These are phyloP conservation scores for Candida tropicalis DNA, from an alignment of 1,139 yeast genomes.

Conservation along the genomic window DNA sequence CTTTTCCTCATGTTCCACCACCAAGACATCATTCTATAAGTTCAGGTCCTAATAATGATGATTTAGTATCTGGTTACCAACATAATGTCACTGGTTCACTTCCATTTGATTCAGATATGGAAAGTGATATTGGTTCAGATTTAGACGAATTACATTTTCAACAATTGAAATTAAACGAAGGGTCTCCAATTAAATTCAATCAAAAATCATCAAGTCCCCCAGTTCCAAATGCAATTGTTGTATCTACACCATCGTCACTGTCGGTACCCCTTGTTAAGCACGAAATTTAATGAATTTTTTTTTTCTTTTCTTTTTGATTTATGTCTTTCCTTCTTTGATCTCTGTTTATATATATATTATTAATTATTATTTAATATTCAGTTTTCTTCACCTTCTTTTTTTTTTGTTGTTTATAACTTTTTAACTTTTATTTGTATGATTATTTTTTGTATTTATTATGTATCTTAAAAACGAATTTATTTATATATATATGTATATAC, in stretches of 20 bases:
- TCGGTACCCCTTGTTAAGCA: conserved; percentile 17
- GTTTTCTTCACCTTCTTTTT: too few relatives aligned
- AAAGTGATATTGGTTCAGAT: conserved; percentile 21
- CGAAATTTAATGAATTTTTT: not conserved
- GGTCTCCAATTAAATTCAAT: conserved; percentile 8
- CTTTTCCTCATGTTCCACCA: conserved; percentile 4
- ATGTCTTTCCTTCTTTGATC: not conserved
- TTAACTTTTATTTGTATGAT: conserved; percentile 4
- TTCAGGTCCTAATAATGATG: conserved; percentile 12
- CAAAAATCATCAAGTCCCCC: conserved; percentile 5
- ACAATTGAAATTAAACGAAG: conserved; percentile 13
- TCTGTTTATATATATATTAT: not conserved
- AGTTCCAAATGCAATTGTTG: conserved; percentile 24
- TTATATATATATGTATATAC: not conserved
- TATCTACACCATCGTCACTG: conserved; percentile 27
- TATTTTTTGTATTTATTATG: conserved; percentile 6
- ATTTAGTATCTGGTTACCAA: conserved; percentile 33
- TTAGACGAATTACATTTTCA: conserved; percentile 16
- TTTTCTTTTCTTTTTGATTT: conserved; percentile 1
- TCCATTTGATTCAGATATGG: conserved; percentile 33
- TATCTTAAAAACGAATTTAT: not conserved
- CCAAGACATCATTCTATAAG: conserved; percentile 14
- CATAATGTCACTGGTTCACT: conserved; percentile 23
- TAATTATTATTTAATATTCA: too few relatives aligned
- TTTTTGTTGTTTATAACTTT: too few relatives aligned